Evolutionary conservation across 2,329 filamentous ascomycete species (phyloP).

Genomic region (Fusarium phyllophilum): DNA sequence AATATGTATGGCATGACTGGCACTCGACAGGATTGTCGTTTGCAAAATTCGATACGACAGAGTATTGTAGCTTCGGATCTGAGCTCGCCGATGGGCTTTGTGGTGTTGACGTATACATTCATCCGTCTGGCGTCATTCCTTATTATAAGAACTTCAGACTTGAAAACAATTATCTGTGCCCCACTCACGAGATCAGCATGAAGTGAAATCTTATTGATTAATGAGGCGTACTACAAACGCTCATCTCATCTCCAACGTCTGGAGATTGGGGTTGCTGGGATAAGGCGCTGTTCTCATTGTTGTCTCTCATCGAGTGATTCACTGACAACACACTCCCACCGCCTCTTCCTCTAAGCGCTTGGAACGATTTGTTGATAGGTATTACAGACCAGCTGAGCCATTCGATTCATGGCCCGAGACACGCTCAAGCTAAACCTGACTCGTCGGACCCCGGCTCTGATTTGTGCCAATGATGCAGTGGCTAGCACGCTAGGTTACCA

Average conservation of each 20-base stretch:
- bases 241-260: conserved; percentile 15
- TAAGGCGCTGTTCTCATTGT: background rate
- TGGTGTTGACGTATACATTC: conserved; percentile 38
- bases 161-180: conserved; percentile 4
- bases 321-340: conserved; percentile 28
- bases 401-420: conserved; percentile 33
- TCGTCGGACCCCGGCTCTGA: conserved; percentile 26
- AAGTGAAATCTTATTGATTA: conserved; percentile 19
- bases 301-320: background rate
- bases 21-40: background rate
- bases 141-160: background rate
- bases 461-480: conserved; percentile 37
- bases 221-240: conserved; percentile 18
- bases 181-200: conserved; percentile 22
- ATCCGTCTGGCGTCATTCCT: conserved; percentile 41
- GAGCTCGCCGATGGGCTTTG: background rate
- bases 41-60: background rate
- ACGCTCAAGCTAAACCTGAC: conserved; percentile 38
- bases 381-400: background rate
- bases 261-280: conserved; percentile 9
- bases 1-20: background rate
- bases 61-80: conserved; percentile 7
- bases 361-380: conserved; percentile 17
- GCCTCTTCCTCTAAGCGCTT: conserved; percentile 39
- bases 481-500: conserved; percentile 30